phyloP scores from a whole-genome alignment of 176 grass and related monocot genomes.

The Eremochloa ophiuroides region DNA sequence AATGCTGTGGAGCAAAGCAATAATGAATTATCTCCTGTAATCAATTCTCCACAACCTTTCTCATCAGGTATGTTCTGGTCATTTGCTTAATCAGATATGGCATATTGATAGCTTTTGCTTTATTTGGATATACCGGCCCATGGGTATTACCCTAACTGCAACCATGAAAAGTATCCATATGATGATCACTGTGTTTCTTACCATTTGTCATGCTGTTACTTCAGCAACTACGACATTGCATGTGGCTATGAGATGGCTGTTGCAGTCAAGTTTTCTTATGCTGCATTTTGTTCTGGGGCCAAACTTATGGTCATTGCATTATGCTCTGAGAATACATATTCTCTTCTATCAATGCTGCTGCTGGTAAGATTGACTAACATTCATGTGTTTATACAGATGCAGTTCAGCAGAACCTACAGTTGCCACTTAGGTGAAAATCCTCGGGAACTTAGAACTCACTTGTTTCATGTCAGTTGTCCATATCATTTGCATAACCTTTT shows the following conservation, averaged over 20 bases:
- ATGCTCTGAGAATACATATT: slow-evolving; percentile 14
- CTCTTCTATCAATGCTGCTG: slow-evolving; percentile 22
- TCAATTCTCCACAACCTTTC: slow-evolving; percentile 20
- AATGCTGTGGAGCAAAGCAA: slow-evolving; percentile 8
- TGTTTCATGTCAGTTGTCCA: not conserved
- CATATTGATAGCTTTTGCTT: slow-evolving; percentile 18
- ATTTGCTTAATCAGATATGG: slow-evolving; percentile 14
- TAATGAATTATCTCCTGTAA: slow-evolving; percentile 4
- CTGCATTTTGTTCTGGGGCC: not conserved
- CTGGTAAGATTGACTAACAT: not conserved
- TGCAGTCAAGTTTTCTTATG: not conserved
- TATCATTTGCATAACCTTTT: slow-evolving; percentile 13
- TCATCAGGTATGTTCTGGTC: slow-evolving; percentile 31
- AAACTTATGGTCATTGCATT: slow-evolving; percentile 4
- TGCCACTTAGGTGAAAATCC: slow-evolving; percentile 37
- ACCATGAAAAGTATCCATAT: slow-evolving; percentile 11
- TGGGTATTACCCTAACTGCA: not conserved
- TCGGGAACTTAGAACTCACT: not conserved
- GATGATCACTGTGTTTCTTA: not conserved
- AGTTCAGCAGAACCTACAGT: slow-evolving; percentile 21
- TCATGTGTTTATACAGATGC: slow-evolving; percentile 29
- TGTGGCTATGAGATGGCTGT: not conserved
- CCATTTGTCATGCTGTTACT: not conserved
- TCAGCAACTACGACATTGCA: not conserved
- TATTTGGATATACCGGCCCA: slow-evolving; percentile 1